Percentiles rank a stretch among this genome's conserved stretches.
Evolutionary conservation across 2,329 filamentous ascomycete species (phyloP).

Genomic region (Podosphaera leucotricha): DNA sequence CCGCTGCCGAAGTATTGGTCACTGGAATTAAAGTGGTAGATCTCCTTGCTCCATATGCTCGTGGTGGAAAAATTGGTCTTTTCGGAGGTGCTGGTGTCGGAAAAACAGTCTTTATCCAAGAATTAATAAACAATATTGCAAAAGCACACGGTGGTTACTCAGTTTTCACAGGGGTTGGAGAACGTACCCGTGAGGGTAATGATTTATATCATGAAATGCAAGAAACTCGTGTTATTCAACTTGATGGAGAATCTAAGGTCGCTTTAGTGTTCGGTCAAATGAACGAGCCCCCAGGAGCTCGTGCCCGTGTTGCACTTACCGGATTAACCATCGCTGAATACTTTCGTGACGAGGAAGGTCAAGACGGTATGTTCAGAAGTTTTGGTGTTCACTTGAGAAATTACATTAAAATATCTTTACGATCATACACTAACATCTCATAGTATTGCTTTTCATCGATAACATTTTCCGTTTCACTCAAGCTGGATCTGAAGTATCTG

Average conservation of each 20-base stretch:
- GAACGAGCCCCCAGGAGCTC: conserved; percentile 99
- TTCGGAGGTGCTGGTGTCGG: conserved; percentile 99
- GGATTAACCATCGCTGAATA: conserved; percentile 58
- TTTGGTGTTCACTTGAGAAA: not conserved
- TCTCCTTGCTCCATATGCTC: conserved; percentile 92
- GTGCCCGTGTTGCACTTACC: conserved; percentile 98
- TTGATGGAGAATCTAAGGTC: conserved; percentile 98
- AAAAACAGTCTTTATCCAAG: conserved; percentile 99
- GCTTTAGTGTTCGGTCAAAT: conserved; percentile 99
- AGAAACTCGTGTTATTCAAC: conserved; percentile 97
- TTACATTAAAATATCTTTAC: not conserved
- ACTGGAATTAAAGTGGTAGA: conserved; percentile 99
- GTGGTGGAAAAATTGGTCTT: conserved; percentile 99
- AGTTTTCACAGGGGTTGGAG: conserved; percentile 99
- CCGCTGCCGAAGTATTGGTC: conserved; percentile 82
- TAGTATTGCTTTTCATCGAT: conserved; percentile 97
- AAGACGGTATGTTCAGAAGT: conserved; percentile 45
- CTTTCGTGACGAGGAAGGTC: conserved; percentile 53
- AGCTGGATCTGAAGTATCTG: conserved; percentile 99
- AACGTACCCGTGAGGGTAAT: conserved; percentile 99
- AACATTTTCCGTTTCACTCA: conserved; percentile 99
- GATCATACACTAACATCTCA: not conserved
- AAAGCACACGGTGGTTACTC: conserved; percentile 99
- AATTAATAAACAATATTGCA: conserved; percentile 99
- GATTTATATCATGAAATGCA: conserved; percentile 99